Percentiles rank a stretch among this genome's conserved stretches.
Conservation (phyloP, 2,329 filamentous ascomycete species). For the Hypoxylon sp. region DNA sequence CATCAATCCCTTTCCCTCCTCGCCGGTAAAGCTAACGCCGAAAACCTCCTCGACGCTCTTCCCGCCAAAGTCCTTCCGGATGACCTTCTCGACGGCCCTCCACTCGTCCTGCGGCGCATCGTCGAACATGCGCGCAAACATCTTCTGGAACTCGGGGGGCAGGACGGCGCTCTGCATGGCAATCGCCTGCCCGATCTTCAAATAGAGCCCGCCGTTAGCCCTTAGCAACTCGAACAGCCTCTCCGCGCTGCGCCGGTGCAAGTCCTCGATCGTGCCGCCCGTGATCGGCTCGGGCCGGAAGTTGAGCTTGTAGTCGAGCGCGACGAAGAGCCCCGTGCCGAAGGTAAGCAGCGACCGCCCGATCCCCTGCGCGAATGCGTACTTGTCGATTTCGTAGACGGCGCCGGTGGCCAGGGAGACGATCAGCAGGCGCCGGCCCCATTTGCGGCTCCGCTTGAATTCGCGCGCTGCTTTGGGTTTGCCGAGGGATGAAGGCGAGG, state of each 20-base stretch:
- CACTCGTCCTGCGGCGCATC: slow-evolving; percentile 95
- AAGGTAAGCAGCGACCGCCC: slow-evolving; percentile 87
- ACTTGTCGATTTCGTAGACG: slow-evolving; percentile 77
- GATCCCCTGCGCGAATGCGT: slow-evolving; percentile 84
- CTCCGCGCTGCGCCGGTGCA: slow-evolving; percentile 88
- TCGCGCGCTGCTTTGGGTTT: slow-evolving; percentile 78
- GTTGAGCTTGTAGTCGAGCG: slow-evolving; percentile 96
- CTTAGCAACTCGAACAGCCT: slow-evolving; percentile 85
- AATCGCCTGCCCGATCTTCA: slow-evolving; percentile 98
- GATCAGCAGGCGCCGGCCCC: slow-evolving; percentile 80
- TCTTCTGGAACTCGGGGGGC: slow-evolving; percentile 93
- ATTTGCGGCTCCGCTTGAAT: slow-evolving; percentile 79
- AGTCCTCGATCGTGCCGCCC: slow-evolving; percentile 79
- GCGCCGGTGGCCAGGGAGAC: slow-evolving; percentile 71
- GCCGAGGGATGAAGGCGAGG: slow-evolving; percentile 83
- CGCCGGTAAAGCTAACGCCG: slow-evolving; percentile 84
- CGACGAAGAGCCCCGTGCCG: slow-evolving; percentile 81
- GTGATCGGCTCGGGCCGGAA: slow-evolving; percentile 85
- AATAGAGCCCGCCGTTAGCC: slow-evolving; percentile 90
- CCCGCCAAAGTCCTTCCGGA: slow-evolving; percentile 89
- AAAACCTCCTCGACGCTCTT: slow-evolving; percentile 91
- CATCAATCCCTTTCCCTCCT: slow-evolving; percentile 76
- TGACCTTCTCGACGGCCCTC: slow-evolving; percentile 86
- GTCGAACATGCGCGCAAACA: slow-evolving; percentile 98
- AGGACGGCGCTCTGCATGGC: slow-evolving; percentile 97